These are phyloP conservation scores for Crithidia expoeki DNA, from an alignment of 208 protist genomes.

Conservation along the genomic window DNA sequence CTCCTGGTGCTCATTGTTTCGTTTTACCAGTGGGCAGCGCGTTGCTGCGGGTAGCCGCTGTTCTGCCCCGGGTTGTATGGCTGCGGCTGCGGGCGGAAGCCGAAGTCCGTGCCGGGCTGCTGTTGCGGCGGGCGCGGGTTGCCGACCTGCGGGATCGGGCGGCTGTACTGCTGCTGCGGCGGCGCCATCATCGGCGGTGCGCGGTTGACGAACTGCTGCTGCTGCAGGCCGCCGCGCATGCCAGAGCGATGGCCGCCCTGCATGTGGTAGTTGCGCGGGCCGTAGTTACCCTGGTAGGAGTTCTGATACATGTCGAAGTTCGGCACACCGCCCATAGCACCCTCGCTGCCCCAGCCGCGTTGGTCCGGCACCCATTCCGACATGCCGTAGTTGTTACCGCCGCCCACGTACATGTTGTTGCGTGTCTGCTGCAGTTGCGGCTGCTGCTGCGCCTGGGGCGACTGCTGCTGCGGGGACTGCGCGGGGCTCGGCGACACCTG, in stretches of 20 bases:
- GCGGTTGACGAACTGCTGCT: constrained; percentile 31
- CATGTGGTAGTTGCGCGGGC: constrained; percentile 17
- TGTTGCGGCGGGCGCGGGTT: constrained; percentile 23
- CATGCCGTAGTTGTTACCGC: constrained; percentile 20
- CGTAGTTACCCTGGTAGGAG: constrained; percentile 18
- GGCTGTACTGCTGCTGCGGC: constrained; percentile 28
- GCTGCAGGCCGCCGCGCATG: constrained; percentile 23
- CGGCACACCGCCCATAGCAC: constrained; percentile 17
- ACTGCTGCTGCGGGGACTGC: constrained; percentile 31
- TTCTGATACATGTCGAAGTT: constrained; percentile 25
- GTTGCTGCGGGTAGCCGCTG: constrained; percentile 34
- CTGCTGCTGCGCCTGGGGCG: constrained; percentile 35
- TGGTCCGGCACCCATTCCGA: constrained; percentile 25
- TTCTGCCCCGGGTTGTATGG: constrained; percentile 27
- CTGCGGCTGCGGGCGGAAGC: constrained; percentile 32
- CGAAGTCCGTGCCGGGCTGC: constrained; percentile 26
- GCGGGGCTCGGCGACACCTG: constrained; percentile 27
- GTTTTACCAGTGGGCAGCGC: constrained; percentile 28
- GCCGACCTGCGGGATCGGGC: constrained; percentile 19
- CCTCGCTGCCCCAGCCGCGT: constrained; percentile 28
- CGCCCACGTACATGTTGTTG: constrained; percentile 34
- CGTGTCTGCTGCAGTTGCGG: constrained; percentile 24
- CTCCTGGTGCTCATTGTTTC: too few species aligned
- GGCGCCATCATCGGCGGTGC: constrained; percentile 38
- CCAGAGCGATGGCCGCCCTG: constrained; percentile 9